phyloP scores from a whole-genome alignment of 495 filamentous ascomycete genomes.

The Penicillium arizonense region DNA sequence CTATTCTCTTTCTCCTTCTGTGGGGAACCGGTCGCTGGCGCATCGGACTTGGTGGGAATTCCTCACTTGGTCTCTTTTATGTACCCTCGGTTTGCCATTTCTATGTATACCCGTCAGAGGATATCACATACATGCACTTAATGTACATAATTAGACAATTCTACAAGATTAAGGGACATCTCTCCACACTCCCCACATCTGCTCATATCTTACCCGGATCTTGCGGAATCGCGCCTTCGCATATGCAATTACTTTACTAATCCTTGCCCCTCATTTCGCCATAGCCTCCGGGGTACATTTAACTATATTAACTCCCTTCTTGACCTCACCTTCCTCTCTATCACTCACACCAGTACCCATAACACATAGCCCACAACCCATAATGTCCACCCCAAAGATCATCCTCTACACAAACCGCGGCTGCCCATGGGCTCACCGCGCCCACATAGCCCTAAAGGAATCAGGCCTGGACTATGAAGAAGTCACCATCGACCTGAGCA shows the following conservation, averaged over 20 bases:
- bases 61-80: conserved; percentile 23
- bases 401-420: conserved; percentile 71
- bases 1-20: conserved; percentile 8
- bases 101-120: conserved; percentile 8
- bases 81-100: conserved; percentile 16
- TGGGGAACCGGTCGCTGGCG: conserved; percentile 26
- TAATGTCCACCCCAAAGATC: conserved; percentile 45
- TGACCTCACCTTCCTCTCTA: neutral
- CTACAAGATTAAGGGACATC: neutral
- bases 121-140: conserved; percentile 26
- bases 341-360: neutral
- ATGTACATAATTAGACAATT: conserved; percentile 34
- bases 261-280: conserved; percentile 23
- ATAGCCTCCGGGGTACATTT: conserved; percentile 13
- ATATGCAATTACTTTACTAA: conserved; percentile 26
- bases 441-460: conserved; percentile 73
- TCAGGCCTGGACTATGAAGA: conserved; percentile 73
- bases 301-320: neutral
- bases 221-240: conserved; percentile 6
- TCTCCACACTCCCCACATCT: conserved; percentile 11
- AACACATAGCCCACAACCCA: neutral
- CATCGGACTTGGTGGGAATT: conserved; percentile 16
- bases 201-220: conserved; percentile 18
- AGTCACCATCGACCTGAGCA: conserved; percentile 72
- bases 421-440: conserved; percentile 84